A percentile compares a stretch with the other conserved stretches of the same genome.
Evolutionary conservation across 1,139 yeast genomes (phyloP).

Genomic region (Hansenula sp.): DNA sequence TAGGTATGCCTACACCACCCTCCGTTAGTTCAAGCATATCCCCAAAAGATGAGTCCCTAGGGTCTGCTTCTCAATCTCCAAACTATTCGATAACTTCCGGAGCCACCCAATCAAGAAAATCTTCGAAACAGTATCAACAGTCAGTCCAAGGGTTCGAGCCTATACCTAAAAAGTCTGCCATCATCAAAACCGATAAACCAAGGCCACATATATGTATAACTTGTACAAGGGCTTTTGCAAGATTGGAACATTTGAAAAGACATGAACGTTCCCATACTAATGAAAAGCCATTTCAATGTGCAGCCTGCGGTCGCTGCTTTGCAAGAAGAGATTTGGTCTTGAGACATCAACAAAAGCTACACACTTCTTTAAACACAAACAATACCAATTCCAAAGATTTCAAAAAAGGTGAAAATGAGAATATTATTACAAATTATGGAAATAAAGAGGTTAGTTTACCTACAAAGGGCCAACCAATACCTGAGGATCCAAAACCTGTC

Average conservation of each 20-base stretch:
- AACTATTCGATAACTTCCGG: background rate
- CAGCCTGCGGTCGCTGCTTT: conserved; percentile 94
- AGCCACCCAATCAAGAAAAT: conserved; percentile 8
- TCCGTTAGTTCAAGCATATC: background rate
- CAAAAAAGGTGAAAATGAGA: conserved; percentile 23
- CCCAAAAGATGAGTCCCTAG: background rate
- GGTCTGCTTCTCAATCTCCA: conserved; percentile 1
- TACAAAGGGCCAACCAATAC: conserved; percentile 24
- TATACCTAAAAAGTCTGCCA: conserved; percentile 81
- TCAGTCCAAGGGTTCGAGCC: conserved; percentile 46
- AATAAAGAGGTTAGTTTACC: conserved; percentile 34
- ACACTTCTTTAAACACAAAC: conserved; percentile 47
- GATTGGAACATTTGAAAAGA: conserved; percentile 89
- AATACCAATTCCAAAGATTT: conserved; percentile 9
- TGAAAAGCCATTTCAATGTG: conserved; percentile 95
- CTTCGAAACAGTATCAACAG: conserved; percentile 18
- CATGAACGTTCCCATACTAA: conserved; percentile 96
- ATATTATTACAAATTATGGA: conserved; percentile 32
- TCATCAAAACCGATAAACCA: conserved; percentile 85
- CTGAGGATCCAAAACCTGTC: conserved; percentile 5
- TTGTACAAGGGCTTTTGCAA: conserved; percentile 93
- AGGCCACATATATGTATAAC: conserved; percentile 86
- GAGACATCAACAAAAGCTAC: conserved; percentile 92
- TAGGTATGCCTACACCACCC: conserved; percentile 1
- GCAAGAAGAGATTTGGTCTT: conserved; percentile 87